Evolutionary conservation across 1,284 basidiomycete species (phyloP), one percentile per base, ranked within the genome.

Genomic region (Trichosporon sp.): DNA sequence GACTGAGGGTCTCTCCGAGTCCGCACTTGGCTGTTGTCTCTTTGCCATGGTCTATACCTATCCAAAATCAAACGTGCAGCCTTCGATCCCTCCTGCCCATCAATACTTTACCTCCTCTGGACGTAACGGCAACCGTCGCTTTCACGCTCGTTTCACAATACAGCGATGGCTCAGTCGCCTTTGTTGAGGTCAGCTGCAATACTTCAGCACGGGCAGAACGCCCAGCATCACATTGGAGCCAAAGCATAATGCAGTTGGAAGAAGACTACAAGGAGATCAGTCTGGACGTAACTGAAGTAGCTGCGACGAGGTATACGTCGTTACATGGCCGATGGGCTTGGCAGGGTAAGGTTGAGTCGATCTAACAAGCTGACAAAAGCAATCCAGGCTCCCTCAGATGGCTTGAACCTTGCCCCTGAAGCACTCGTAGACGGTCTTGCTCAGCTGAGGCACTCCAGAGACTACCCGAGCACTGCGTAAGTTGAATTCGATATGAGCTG

Each of bases 291-390:
- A 25, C 7, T 11, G 47, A 51, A 3, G 47, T 51, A 2, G 47
- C 47, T 6, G 47, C 47, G 18, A 75, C 72, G 9, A 70, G 58
- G 15, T 67, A 67, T 15, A 65, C 62, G 27, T 69, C 74, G 8
- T n/a, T 75, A 13, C 66, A 76, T 18, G 53, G 73, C 2, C 65
- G 77, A 25, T 77, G 77, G 76, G 76, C 73, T 13, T 80, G 79
- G 79, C 51, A 72, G 1, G 70, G 79, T 81, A 34, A 72, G 77
- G 71, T 2, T 6, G 2, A 32, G 42, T 42, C 4, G 47, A 25
- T 9, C 21, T 8, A 18, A 42, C 34, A 18, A 25, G 47, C 47
- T 51, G 21, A 51, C 6, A 2, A 51, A 15, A 51, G 47, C 23
- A 51, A n/a, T 51, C 5, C n/a, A 51, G 8, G 9, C 5, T 12